Evolutionary conservation across 805 yeast species (phyloP), one percentile per base, ranked within the genome.

Genomic region (Candida khao-thaluensis): DNA sequence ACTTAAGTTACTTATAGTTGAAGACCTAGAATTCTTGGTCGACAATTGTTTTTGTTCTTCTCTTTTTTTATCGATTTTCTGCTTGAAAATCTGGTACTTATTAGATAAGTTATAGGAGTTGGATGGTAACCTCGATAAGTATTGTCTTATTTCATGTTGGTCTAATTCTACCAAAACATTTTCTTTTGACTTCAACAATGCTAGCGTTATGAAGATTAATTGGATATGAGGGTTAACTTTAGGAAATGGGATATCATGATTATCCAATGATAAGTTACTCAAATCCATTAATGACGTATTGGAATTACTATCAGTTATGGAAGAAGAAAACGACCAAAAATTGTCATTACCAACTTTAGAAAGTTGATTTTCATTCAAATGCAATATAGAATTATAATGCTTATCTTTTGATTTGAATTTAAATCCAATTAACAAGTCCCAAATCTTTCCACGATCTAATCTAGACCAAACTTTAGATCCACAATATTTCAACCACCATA

Each of bases 401-500:
- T 54, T 54, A 33, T 51, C 59, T 17, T 62, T 62, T 28, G 59
- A 59, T 40, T 59, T 58, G 29, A 60, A 44, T 50, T 90, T 72
- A 80, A 90, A 87, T 1, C 96, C 95, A 17, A 90, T 60, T 31
- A 89, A 60, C 47, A 80, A 64, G 63, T 90, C 98, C 98, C 98
- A 90, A 5, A 88, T 71, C 44, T 96, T 71, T 9, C 93, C 96
- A 37, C 96, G 64, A 59, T 88, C 96, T 42, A 71, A 72, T 45
- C 84, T 74, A 30, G 89, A 82, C 76, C 95, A 79, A 5, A 83
- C 88, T 60, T 85, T 85, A 10, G 93, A 77, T 15, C 96, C 96
- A 54, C 86, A 77, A 73, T 85, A 90, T 56, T 88, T 87, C 47
- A 90, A 69, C 97, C 97, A 90, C 95, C 96, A 90, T 27, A 87